phyloP scores from a whole-genome alignment of 371 early-diverging fungal species.

The Mortierella sp. region DNA sequence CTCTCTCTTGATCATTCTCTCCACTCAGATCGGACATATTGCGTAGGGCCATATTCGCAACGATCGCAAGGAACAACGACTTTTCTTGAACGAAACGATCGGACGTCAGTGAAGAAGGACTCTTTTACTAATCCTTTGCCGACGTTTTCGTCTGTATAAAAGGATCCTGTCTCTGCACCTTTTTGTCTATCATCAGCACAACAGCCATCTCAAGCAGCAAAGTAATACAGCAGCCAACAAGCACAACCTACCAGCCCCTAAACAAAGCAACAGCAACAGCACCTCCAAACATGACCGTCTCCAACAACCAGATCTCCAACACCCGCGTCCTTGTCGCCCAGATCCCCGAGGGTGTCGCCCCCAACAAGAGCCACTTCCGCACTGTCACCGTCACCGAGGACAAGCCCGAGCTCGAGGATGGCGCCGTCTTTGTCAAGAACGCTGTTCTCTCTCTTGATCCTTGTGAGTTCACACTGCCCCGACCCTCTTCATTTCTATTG shows the following conservation, averaged over 20 bases:
- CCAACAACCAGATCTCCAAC: conserved; percentile 24
- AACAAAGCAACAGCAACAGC: too few species aligned
- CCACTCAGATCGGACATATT: neutral
- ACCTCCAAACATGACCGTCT: conserved; percentile 18
- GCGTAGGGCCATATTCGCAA: neutral
- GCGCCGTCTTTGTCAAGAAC: conserved; percentile 58
- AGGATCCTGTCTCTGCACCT: neutral
- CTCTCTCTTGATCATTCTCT: neutral
- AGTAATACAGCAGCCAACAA: neutral
- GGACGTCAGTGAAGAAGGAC: neutral
- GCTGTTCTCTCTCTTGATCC: conserved; percentile 52
- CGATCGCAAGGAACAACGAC: neutral
- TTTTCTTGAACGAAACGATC: neutral
- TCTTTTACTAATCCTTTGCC: neutral
- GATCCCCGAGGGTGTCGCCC: conserved; percentile 49
- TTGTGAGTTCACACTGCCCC: conserved; percentile 57
- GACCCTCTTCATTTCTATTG: neutral
- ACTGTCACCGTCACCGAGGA: conserved; percentile 25
- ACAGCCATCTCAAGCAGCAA: neutral
- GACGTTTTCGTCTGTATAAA: neutral
- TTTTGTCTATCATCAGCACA: neutral
- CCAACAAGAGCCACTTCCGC: conserved; percentile 45
- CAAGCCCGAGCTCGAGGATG: conserved; percentile 41
- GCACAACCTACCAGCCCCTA: too few species aligned
- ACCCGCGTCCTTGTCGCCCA: conserved; percentile 39